Evolutionary conservation across 352 stramenopile species (phyloP).

Genomic region (Phytopythium mirpurense): DNA sequence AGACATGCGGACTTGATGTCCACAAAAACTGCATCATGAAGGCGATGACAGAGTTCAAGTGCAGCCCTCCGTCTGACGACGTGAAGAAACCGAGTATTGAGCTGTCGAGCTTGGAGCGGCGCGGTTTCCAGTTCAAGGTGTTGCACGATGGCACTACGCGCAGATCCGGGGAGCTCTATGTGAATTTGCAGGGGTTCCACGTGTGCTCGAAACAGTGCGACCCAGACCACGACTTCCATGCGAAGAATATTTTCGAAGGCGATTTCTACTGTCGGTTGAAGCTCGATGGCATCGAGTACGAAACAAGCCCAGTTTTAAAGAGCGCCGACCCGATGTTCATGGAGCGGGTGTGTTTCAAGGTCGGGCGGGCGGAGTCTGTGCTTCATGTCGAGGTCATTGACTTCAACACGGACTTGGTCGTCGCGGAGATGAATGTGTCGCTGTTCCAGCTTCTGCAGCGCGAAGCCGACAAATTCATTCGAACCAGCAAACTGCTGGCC

Average conservation of each 20-base stretch:
- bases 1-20: constrained; percentile 74
- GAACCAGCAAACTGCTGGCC: constrained; percentile 33
- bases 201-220: constrained; percentile 84
- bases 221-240: constrained; percentile 49
- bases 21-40: constrained; percentile 88
- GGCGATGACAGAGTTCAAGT: constrained; percentile 72
- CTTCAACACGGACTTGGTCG: constrained; percentile 72
- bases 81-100: constrained; percentile 14
- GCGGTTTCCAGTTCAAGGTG: constrained; percentile 35
- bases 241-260: constrained; percentile 85
- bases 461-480: constrained; percentile 62
- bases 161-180: constrained; percentile 53
- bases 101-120: constrained; percentile 11
- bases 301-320: constrained; percentile 82
- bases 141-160: constrained; percentile 36
- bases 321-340: constrained; percentile 85
- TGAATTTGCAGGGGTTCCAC: constrained; percentile 76
- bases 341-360: constrained; percentile 74
- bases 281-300: constrained; percentile 60
- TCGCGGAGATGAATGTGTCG: constrained; percentile 59
- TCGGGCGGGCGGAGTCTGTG: constrained; percentile 43
- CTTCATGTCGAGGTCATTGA: constrained; percentile 80
- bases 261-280: constrained; percentile 80
- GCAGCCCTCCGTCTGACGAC: constrained; percentile 22
- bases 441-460: constrained; percentile 80